phyloP scores from a whole-genome alignment of 2,329 filamentous ascomycete genomes.

The Hymenoscyphus fructigenus region DNA sequence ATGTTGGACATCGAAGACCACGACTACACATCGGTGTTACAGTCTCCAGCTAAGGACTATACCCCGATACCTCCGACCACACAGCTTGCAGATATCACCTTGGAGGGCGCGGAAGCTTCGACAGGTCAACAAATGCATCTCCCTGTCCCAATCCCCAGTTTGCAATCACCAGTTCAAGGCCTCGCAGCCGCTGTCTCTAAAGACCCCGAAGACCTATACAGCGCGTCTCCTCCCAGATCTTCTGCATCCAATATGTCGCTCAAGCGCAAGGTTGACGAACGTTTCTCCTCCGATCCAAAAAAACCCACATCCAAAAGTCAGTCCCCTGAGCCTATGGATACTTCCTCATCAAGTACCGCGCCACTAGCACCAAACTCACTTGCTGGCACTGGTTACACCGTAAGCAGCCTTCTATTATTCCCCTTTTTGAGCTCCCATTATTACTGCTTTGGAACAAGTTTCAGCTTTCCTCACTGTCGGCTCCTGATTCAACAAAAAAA shows the following conservation, averaged over 20 bases:
- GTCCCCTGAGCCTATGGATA: background rate
- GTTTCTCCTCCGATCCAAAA: background rate
- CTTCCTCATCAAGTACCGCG: background rate
- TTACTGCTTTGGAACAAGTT: too few relatives aligned
- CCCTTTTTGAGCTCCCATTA: too few relatives aligned
- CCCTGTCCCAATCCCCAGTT: too few relatives aligned
- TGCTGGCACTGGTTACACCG: background rate
- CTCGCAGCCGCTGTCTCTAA: too few relatives aligned
- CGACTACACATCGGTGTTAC: background rate
- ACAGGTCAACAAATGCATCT: background rate
- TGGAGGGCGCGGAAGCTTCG: background rate
- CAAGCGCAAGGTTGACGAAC: too few relatives aligned
- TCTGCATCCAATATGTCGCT: too few relatives aligned
- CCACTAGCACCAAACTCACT: background rate
- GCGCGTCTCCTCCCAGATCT: too few relatives aligned
- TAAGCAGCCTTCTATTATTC: too few relatives aligned
- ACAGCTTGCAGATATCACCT: background rate
- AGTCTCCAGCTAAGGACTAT: background rate
- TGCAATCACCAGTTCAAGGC: too few relatives aligned
- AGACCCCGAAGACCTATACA: too few relatives aligned
- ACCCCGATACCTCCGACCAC: background rate
- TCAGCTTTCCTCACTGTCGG: too few relatives aligned
- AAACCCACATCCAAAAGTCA: background rate
- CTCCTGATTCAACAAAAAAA: too few relatives aligned
- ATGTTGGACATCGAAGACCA: background rate